Evolutionary conservation across 768 basidiomycete genomes (phyloP), one percentile per base, ranked within the genome.

Genomic region (Mycena polygramma): DNA sequence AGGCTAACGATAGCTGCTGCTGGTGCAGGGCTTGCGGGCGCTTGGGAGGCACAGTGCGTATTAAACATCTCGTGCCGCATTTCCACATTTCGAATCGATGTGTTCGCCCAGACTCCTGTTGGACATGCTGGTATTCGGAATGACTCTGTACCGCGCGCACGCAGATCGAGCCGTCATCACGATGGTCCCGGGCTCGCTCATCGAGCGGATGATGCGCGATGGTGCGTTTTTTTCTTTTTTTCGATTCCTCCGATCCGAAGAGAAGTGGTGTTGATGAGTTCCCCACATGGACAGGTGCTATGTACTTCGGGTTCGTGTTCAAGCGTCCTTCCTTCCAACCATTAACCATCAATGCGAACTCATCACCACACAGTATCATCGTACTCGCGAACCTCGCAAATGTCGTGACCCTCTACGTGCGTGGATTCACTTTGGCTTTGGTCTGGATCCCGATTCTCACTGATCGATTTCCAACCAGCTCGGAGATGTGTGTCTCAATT

Each of bases 241-340:
- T 19, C 17, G 35, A 37, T n/a, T n/a, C n/a, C n/a, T n/a, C n/a
- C n/a, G n/a, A n/a, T n/a, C n/a, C n/a, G n/a, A n/a, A n/a, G n/a
- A n/a, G n/a, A n/a, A n/a, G n/a, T n/a, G n/a, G n/a, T n/a, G n/a
- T n/a, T n/a, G n/a, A n/a, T n/a, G n/a, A n/a, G n/a, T n/a, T n/a
- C n/a, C n/a, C n/a, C n/a, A n/a, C n/a, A n/a, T n/a, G n/a, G n/a
- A n/a, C n/a, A 72, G 71, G 71, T 37, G 67, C 67, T 7, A 68
- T 72, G 63, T 72, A 72, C 30, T 72, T 72, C n/a, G 71, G 71
- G 71, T 69, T 3, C 30, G 30, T 30, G 30, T 30, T 30, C n/a
- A 1, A 67, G 59, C n/a, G 9, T 61, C 7, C 49, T 26, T 11
- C n/a, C 13, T n/a, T n/a, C 43, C 15, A 6, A 43, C 39, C 10